Evolutionary conservation across 2,329 filamentous ascomycete genomes (phyloP).

Genomic region (Ceratocystis lukuohia): DNA sequence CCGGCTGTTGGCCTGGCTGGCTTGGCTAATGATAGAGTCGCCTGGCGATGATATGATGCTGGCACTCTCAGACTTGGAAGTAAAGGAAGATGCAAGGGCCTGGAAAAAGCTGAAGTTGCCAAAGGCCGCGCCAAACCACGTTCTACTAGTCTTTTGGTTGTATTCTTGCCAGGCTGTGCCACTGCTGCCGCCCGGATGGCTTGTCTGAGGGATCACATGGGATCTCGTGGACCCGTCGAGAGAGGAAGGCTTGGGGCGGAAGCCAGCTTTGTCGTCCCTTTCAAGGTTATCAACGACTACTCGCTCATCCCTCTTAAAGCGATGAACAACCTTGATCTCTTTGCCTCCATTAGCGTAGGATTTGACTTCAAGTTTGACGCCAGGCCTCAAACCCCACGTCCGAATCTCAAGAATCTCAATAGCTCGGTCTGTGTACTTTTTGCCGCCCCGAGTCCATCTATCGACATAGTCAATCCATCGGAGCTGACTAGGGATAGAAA

Average conservation of each 20-base stretch:
- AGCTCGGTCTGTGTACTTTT: slow-evolving; percentile 67
- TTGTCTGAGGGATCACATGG: slow-evolving; percentile 13
- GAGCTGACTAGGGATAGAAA: slow-evolving; percentile 86
- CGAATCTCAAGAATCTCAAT: slow-evolving; percentile 83
- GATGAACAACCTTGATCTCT: slow-evolving; percentile 70
- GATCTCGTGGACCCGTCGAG: background rate
- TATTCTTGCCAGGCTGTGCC: slow-evolving; percentile 18
- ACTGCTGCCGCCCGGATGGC: slow-evolving; percentile 13
- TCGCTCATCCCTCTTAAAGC: slow-evolving; percentile 61
- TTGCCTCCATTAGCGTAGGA: slow-evolving; percentile 83
- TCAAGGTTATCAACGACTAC: slow-evolving; percentile 42
- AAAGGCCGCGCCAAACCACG: slow-evolving; percentile 18
- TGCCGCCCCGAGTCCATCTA: slow-evolving; percentile 61
- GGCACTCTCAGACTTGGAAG: slow-evolving; percentile 16
- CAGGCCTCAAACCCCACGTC: slow-evolving; percentile 74
- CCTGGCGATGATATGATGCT: slow-evolving; percentile 16
- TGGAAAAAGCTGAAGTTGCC: slow-evolving; percentile 19
- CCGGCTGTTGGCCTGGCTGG: slow-evolving; percentile 4
- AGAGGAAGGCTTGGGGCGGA: slow-evolving; percentile 3
- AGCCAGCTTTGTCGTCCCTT: slow-evolving; percentile 13
- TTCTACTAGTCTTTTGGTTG: slow-evolving; percentile 16
- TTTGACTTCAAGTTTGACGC: slow-evolving; percentile 76
- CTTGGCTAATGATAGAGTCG: slow-evolving; percentile 13
- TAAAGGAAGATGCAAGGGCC: slow-evolving; percentile 17
- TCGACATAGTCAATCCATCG: slow-evolving; percentile 83